Conservation (phyloP, 106 monocot species). For the Platanthera guangdongensis region DNA sequence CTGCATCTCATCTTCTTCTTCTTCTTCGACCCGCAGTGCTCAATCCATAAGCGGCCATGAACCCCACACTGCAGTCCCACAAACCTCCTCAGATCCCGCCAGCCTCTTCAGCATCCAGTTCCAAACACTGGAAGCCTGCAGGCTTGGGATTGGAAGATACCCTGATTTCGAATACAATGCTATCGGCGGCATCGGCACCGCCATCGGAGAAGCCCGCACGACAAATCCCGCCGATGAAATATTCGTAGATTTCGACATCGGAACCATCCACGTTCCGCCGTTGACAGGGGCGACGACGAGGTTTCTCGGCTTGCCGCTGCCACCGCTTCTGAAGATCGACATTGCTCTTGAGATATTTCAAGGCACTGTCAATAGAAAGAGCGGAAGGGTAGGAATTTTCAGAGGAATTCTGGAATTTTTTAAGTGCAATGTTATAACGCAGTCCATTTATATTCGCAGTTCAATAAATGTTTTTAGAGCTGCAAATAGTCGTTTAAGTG, state of each 20-base stretch:
- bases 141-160: constrained; percentile 19
- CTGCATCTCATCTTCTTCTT: neutral
- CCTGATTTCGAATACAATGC: constrained; percentile 24
- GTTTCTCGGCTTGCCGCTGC: constrained; percentile 84
- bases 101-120: constrained; percentile 2
- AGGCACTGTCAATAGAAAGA: constrained; percentile 39
- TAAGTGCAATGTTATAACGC: too few relatives aligned
- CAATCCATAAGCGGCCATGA: neutral
- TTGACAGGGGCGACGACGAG: constrained; percentile 61
- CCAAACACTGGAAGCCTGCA: constrained; percentile 18
- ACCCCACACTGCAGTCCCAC: neutral
- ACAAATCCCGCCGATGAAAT: constrained; percentile 5
- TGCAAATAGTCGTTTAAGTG: too few relatives aligned
- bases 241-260: constrained; percentile 40
- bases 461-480: too few relatives aligned
- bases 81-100: neutral
- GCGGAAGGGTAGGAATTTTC: constrained; percentile 42
- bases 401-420: too few relatives aligned
- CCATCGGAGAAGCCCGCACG: constrained; percentile 6
- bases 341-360: constrained; percentile 60
- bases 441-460: too few relatives aligned
- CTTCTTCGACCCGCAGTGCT: neutral
- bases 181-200: constrained; percentile 6
- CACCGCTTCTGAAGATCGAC: constrained; percentile 79
- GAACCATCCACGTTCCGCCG: constrained; percentile 54